A percentile compares a stretch with the other conserved stretches of the same genome.
Conservation (phyloP, 2,329 filamentous ascomycete genomes). For the Talaromyces sp. region DNA sequence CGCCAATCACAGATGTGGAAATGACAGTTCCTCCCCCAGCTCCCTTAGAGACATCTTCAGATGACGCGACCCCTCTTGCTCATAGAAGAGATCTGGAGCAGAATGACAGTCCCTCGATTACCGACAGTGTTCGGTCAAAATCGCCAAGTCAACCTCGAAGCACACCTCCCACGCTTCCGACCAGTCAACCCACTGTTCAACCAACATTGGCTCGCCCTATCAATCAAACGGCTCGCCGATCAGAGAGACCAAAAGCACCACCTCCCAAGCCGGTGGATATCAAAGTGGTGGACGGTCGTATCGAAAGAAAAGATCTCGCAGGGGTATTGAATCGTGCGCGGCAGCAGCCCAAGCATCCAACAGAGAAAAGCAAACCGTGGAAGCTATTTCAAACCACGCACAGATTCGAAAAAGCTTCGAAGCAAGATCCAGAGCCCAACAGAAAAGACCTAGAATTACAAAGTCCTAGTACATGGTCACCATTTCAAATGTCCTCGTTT, state of each 20-base stretch:
- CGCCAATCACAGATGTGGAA: neutral
- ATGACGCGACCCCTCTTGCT: neutral
- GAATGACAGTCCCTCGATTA: neutral
- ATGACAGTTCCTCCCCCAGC: neutral
- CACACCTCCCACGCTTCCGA: neutral
- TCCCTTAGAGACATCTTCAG: neutral
- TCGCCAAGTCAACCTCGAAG: neutral
- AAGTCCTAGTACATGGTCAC: conserved; percentile 33
- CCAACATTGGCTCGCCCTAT: neutral
- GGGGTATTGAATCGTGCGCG: conserved; percentile 8
- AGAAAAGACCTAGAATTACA: conserved; percentile 35
- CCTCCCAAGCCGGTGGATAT: conserved; percentile 11
- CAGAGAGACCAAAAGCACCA: neutral
- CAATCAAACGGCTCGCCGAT: neutral
- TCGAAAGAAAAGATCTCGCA: conserved; percentile 8
- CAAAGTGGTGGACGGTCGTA: neutral
- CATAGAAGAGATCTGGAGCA: neutral
- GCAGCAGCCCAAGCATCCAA: conserved; percentile 2
- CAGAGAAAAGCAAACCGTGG: conserved; percentile 14
- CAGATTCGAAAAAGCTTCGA: conserved; percentile 32
- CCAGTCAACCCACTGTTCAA: neutral
- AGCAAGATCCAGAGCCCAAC: conserved; percentile 36
- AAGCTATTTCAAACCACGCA: conserved; percentile 27
- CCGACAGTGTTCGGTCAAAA: neutral
- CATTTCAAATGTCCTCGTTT: conserved; percentile 15